Base-by-base conservation (phyloP, 164 flowering plant species). In the Annona cherimola region DNA sequence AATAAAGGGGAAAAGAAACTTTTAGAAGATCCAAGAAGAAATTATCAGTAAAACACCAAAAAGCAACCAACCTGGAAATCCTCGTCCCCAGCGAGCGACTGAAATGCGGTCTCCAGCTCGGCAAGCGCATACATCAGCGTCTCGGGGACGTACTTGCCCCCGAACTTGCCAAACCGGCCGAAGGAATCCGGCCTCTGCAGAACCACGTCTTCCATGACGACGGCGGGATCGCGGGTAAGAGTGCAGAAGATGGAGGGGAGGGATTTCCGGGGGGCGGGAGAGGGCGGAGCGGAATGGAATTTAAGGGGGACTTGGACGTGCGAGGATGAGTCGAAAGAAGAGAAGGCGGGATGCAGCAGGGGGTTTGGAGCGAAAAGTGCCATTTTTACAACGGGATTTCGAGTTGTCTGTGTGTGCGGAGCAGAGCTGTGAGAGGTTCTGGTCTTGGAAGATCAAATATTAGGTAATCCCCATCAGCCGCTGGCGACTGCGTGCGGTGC, bases 121-220 rank as follows among this genome's bases (percentile, higher is more conserved):
- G 88, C 18, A 63, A 91, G 87, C 6, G 94, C 97, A 41, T 82
- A 50, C 94, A 91, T 91, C 6, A 91, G 84, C 57, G 94, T 91
- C 67, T 91, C 97, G 5, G 97, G 97, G 4, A 91, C 97, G 69
- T 88, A 91, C 71, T 91, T 91, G 12, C 97, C 94, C 26, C 97
- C 93, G 65, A 79, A 91, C 63, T 82, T 84, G 1, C 97, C 97
- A 63, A 90, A 91, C 69, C 97, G 79, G 1, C 97, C 97, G 63
- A 90, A 86, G 0, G 94, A 78, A 69, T 89, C 94, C 16, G 97
- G 97, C 44, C 96, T 73, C 70, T 59, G 84, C 20, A 69, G 69
- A 45, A 77, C 68, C 69, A 68, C 50, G 44, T 67, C 75, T 66
- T 78, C 84, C 85, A 82, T 77, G 62, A 39, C 66, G 6, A 77